Percentiles rank a stretch among this genome's conserved stretches.
Conservation (phyloP, 495 filamentous ascomycete genomes). For the Parachaetomium inaequale region DNA sequence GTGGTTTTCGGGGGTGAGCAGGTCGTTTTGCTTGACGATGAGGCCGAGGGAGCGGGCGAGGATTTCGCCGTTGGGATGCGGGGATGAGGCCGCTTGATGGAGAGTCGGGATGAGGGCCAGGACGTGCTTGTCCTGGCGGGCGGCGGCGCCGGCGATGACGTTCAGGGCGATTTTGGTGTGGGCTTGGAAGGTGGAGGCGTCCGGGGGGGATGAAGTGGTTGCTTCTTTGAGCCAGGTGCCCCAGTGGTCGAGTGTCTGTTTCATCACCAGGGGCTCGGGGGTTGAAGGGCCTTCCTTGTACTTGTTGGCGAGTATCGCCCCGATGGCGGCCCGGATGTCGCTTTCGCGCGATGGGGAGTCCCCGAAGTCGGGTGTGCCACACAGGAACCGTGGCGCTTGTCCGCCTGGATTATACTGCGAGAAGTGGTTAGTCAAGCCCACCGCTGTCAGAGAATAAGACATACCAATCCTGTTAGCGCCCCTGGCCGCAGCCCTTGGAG, state of each 20-base stretch:
- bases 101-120: conserved; percentile 22
- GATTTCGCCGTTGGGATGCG: conserved; percentile 23
- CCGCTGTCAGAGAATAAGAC: conserved; percentile 2
- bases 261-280: conserved; percentile 27
- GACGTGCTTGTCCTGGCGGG: conserved; percentile 30
- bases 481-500: conserved; percentile 43
- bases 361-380: conserved; percentile 20
- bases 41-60: conserved; percentile 31
- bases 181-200: conserved; percentile 20
- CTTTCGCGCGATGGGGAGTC: conserved; percentile 9
- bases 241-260: conserved; percentile 25
- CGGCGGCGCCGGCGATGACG: conserved; percentile 29
- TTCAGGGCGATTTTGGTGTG: conserved; percentile 27
- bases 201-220: conserved; percentile 9
- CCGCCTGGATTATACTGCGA: conserved; percentile 28
- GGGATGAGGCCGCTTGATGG: conserved; percentile 20
- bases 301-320: conserved; percentile 36
- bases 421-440: conserved; percentile 11
- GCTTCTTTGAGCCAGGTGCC: conserved; percentile 20
- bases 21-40: conserved; percentile 24
- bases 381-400: conserved; percentile 27
- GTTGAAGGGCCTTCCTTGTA: conserved; percentile 32
- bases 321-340: conserved; percentile 31
- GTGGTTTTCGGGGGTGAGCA: conserved; percentile 31
- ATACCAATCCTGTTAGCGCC: conserved; percentile 36